Percentiles rank a stretch among this genome's conserved stretches.
Evolutionary conservation across 2,329 filamentous ascomycete genomes (phyloP).

Genomic region (Trematosphaeria pertusa): DNA sequence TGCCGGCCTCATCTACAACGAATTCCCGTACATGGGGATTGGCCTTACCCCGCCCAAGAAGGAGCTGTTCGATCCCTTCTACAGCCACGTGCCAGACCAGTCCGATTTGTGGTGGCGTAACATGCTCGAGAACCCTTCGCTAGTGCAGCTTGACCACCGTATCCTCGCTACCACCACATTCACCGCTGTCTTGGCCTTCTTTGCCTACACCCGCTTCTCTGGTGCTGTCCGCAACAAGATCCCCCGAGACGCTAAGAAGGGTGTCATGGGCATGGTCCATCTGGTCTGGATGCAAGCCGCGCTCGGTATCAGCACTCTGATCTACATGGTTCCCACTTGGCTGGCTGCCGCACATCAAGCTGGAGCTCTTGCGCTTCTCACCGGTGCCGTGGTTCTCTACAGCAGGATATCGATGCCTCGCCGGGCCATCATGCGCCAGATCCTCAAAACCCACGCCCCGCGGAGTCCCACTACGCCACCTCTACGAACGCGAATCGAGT

Average conservation of each 20-base stretch:
- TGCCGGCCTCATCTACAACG: conserved; percentile 97
- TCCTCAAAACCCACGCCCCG: conserved; percentile 31
- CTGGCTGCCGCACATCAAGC: conserved; percentile 93
- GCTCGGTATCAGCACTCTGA: conserved; percentile 87
- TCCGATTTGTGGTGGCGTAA: conserved; percentile 96
- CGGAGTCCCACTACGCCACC: conserved; percentile 23
- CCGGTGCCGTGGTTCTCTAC: conserved; percentile 79
- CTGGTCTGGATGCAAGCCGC: conserved; percentile 81
- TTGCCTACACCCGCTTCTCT: conserved; percentile 77
- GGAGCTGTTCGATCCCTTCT: conserved; percentile 86
- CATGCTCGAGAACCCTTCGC: conserved; percentile 93
- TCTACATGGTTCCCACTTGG: conserved; percentile 90
- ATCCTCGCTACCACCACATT: conserved; percentile 91
- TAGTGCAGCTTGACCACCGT: conserved; percentile 95
- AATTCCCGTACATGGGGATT: conserved; percentile 94
- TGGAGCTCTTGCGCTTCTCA: conserved; percentile 83
- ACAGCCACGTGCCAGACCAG: conserved; percentile 77
- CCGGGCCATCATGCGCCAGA: conserved; percentile 37
- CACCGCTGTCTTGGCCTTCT: conserved; percentile 78
- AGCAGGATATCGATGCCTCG: conserved; percentile 55
- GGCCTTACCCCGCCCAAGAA: conserved; percentile 80
- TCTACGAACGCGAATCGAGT: conserved; percentile 28
- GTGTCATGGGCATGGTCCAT: conserved; percentile 80
- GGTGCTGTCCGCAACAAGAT: conserved; percentile 66
- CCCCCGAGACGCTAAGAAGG: conserved; percentile 69